Conservation (phyloP, 192 early-diverging fungal species). For the Fimicolochytrium jonesii region DNA sequence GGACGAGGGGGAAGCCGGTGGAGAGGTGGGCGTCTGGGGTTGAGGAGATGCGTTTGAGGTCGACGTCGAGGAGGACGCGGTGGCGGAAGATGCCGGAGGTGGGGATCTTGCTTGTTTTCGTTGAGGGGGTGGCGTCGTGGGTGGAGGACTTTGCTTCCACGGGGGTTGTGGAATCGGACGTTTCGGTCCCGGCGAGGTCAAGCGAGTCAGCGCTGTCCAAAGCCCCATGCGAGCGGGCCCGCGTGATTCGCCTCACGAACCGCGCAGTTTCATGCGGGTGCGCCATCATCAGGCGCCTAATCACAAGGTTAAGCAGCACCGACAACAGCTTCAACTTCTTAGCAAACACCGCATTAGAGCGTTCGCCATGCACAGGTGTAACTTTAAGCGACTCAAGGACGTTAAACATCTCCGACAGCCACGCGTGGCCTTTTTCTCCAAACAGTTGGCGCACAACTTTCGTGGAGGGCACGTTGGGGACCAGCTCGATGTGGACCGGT, state of each 20-base stretch:
- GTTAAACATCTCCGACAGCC: conserved; percentile 36
- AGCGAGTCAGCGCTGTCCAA: not conserved
- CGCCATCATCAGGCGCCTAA: conserved; percentile 30
- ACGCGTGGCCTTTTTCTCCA: conserved; percentile 41
- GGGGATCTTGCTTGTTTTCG: too few relatives aligned
- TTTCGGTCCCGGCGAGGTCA: not conserved
- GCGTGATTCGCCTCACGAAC: conserved; percentile 36
- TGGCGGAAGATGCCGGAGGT: conserved; percentile 9
- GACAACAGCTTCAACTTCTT: conserved; percentile 47
- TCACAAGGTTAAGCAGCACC: conserved; percentile 45
- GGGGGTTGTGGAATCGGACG: not conserved
- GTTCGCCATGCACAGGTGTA: conserved; percentile 9
- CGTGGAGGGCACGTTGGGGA: conserved; percentile 16
- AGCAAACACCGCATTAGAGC: conserved; percentile 34
- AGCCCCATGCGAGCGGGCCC: conserved; percentile 7
- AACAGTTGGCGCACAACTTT: conserved; percentile 35
- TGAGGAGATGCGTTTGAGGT: conserved; percentile 21
- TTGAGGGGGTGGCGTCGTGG: not conserved
- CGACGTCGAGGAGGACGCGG: conserved; percentile 15
- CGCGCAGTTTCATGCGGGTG: conserved; percentile 40
- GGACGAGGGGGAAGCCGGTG: conserved; percentile 45
- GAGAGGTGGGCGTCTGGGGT: conserved; percentile 16
- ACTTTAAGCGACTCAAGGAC: conserved; percentile 40
- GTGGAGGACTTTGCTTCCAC: not conserved
- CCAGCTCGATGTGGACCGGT: conserved; percentile 40